A percentile compares a stretch with the other conserved stretches of the same genome.
Evolutionary conservation across 805 yeast genomes (phyloP).

Genomic region (Ogataea nitratoaversa): DNA sequence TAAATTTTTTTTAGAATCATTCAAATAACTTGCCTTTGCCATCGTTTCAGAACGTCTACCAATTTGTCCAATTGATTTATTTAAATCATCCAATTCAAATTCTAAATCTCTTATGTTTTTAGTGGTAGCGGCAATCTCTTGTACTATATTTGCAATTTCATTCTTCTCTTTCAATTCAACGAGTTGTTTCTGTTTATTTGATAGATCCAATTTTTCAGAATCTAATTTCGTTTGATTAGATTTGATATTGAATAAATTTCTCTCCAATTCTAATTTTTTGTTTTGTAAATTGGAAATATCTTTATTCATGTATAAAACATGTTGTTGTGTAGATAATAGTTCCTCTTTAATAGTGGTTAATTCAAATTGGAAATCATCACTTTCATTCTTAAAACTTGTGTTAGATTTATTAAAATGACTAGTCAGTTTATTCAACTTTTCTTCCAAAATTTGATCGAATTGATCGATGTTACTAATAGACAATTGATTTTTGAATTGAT

Average conservation of each 20-base stretch:
- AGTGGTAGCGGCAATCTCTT: conserved; percentile 36
- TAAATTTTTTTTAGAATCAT: conserved; percentile 7
- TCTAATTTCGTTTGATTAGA: conserved; percentile 46
- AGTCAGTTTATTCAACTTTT: conserved; percentile 2
- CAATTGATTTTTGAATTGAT: conserved; percentile 5
- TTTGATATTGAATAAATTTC: conserved; percentile 34
- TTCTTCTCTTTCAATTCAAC: conserved; percentile 25
- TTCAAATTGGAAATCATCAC: conserved; percentile 14
- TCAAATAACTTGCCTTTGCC: conserved; percentile 42
- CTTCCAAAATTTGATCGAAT: conserved; percentile 10
- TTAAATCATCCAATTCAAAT: conserved; percentile 47
- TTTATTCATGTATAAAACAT: conserved; percentile 34
- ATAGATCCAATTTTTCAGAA: conserved; percentile 40
- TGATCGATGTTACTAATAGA: conserved; percentile 3
- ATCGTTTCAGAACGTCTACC: conserved; percentile 56
- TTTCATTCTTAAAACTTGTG: conserved; percentile 4
- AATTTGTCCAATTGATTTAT: conserved; percentile 44
- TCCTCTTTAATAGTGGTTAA: conserved; percentile 25
- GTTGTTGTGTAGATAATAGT: conserved; percentile 40
- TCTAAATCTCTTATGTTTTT: conserved; percentile 35
- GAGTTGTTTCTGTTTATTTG: conserved; percentile 34
- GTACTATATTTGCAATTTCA: conserved; percentile 27
- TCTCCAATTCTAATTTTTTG: conserved; percentile 36
- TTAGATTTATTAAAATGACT: conserved; percentile 1
- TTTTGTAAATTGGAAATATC: conserved; percentile 36